phyloP scores from a whole-genome alignment of 768 basidiomycete species.

The Lactifluus hygrophoroides region DNA sequence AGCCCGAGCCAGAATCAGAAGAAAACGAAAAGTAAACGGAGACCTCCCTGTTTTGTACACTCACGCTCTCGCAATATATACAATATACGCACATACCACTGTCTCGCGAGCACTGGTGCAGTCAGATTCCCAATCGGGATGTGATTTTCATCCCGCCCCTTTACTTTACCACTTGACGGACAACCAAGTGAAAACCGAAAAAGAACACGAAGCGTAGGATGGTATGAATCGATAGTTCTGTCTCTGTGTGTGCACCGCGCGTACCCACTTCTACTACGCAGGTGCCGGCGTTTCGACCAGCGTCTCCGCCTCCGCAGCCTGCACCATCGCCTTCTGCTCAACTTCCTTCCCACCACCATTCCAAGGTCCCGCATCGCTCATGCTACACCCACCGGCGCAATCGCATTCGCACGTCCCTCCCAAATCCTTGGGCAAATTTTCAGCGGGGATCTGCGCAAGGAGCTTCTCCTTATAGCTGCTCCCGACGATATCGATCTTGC shows the following conservation, averaged over 20 bases:
- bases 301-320: neutral
- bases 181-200: neutral
- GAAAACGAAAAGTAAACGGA: slow-evolving; percentile 32
- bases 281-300: neutral
- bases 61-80: neutral
- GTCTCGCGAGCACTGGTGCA: neutral
- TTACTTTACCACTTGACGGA: too few relatives aligned
- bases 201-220: neutral
- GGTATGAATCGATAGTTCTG: neutral
- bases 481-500: slow-evolving; percentile 90
- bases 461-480: slow-evolving; percentile 64
- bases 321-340: neutral
- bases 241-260: neutral
- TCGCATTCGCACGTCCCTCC: slow-evolving; percentile 76
- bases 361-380: slow-evolving; percentile 93
- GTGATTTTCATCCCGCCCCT: neutral
- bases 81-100: too few relatives aligned
- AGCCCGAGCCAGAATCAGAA: slow-evolving; percentile 42
- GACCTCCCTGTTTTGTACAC: neutral
- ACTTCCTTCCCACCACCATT: slow-evolving; percentile 33
- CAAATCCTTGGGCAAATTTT: slow-evolving; percentile 79
- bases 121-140: slow-evolving; percentile 1
- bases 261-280: neutral
- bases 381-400: slow-evolving; percentile 72
- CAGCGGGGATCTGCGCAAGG: slow-evolving; percentile 69